A percentile compares a stretch with the other conserved stretches of the same genome.
These are phyloP conservation scores for Rhodotorula kratochvilovae DNA, from an alignment of 768 basidiomycete genomes.

Conservation along the genomic window DNA sequence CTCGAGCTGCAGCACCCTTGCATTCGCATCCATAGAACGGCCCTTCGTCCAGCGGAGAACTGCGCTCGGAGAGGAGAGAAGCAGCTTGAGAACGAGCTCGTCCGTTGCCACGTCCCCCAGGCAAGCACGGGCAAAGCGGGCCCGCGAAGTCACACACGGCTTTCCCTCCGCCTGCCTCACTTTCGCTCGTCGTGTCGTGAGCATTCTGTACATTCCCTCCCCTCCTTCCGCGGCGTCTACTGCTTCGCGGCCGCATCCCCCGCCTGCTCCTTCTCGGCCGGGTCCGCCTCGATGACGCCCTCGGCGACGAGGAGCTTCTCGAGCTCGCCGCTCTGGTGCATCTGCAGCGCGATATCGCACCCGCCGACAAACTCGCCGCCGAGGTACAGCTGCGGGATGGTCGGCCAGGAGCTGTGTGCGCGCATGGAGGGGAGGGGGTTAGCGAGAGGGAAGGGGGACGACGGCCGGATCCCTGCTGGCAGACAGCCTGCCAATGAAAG, in stretches of 20 bases:
- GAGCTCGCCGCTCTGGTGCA: constrained; percentile 95
- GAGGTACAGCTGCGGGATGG: constrained; percentile 90
- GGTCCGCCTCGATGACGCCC: constrained; percentile 14
- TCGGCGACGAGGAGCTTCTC: constrained; percentile 52
- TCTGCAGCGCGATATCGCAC: constrained; percentile 86
- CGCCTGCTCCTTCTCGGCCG: not conserved
- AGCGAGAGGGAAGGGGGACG: not conserved
- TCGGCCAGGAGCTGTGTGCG: constrained; percentile 81
- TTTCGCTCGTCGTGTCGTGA: too few species aligned
- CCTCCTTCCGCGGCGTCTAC: not conserved
- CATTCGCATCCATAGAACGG: too few species aligned
- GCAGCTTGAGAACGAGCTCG: too few species aligned
- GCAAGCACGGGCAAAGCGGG: too few species aligned
- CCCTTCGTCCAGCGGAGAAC: too few species aligned
- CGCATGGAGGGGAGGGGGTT: not conserved
- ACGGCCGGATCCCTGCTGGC: too few species aligned
- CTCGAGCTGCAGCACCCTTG: too few species aligned
- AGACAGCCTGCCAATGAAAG: too few species aligned
- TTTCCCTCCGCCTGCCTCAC: too few species aligned
- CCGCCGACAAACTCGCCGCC: constrained; percentile 95
- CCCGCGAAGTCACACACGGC: too few species aligned
- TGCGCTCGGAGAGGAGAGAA: too few species aligned
- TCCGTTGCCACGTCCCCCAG: too few species aligned
- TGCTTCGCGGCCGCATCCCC: not conserved
- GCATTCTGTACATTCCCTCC: not conserved